phyloP scores from a whole-genome alignment of 805 yeast species.

The Candida pseudofarinosa region DNA sequence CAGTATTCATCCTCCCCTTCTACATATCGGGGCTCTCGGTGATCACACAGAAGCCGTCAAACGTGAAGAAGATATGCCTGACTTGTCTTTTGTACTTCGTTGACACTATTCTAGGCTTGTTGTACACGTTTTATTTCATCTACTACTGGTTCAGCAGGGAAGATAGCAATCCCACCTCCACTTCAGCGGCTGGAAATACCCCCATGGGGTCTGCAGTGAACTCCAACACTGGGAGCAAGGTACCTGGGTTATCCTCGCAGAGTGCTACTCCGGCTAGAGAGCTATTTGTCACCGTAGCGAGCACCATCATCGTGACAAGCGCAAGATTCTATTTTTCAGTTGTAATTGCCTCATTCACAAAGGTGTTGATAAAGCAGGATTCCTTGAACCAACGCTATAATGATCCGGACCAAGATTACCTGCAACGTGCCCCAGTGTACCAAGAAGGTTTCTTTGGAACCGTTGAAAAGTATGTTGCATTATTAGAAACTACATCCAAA shows the following conservation, averaged over 20 bases:
- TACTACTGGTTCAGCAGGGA: slow-evolving; percentile 66
- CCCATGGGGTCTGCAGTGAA: slow-evolving; percentile 14
- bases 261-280: slow-evolving; percentile 60
- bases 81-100: slow-evolving; percentile 58
- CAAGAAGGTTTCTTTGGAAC: slow-evolving; percentile 17
- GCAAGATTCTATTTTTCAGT: slow-evolving; percentile 58
- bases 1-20: slow-evolving; percentile 59
- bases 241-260: slow-evolving; percentile 31
- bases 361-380: slow-evolving; percentile 45
- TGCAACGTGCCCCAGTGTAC: slow-evolving; percentile 23
- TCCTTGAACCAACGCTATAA: slow-evolving; percentile 19
- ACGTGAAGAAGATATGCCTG: slow-evolving; percentile 57
- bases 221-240: slow-evolving; percentile 8
- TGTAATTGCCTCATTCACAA: slow-evolving; percentile 56
- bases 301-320: slow-evolving; percentile 45
- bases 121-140: slow-evolving; percentile 72
- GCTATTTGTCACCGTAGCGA: slow-evolving; percentile 50
- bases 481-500: slow-evolving; percentile 30
- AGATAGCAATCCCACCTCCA: slow-evolving; percentile 27
- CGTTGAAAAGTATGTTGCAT: slow-evolving; percentile 18
- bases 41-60: slow-evolving; percentile 41
- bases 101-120: slow-evolving; percentile 64
- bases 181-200: neutral
- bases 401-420: slow-evolving; percentile 17
- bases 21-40: slow-evolving; percentile 55